Evolutionary conservation across 768 basidiomycete species (phyloP).

Genomic region (Amanita rubescens): DNA sequence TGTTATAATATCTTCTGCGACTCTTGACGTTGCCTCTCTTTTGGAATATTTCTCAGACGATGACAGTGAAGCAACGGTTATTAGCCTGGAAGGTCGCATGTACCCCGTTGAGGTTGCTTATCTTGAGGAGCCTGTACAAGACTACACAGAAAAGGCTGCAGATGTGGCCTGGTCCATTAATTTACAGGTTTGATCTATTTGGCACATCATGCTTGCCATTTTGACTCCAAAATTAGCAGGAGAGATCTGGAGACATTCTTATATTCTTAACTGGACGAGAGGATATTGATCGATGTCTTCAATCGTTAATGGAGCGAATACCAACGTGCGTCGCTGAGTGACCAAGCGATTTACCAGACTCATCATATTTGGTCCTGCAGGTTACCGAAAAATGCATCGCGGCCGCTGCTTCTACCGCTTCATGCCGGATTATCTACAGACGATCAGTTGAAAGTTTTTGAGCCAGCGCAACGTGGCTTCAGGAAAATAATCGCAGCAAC

Average conservation of each 20-base stretch:
- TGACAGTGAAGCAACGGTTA: slow-evolving; percentile 68
- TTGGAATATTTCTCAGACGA: slow-evolving; percentile 79
- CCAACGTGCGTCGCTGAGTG: slow-evolving; percentile 42
- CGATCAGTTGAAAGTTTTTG: slow-evolving; percentile 85
- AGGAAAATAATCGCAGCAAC: slow-evolving; percentile 91
- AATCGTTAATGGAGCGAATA: slow-evolving; percentile 71
- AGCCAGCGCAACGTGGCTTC: slow-evolving; percentile 60
- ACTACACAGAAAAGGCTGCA: slow-evolving; percentile 80
- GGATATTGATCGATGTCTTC: slow-evolving; percentile 87
- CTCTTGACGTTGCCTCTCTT: slow-evolving; percentile 87
- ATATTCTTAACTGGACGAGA: slow-evolving; percentile 94
- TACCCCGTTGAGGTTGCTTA: slow-evolving; percentile 95
- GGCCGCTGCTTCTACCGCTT: slow-evolving; percentile 64
- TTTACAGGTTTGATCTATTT: slow-evolving; percentile 44
- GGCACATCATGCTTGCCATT: background rate
- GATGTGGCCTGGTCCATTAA: slow-evolving; percentile 81
- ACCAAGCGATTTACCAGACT: slow-evolving; percentile 1
- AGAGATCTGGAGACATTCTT: slow-evolving; percentile 81
- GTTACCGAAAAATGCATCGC: slow-evolving; percentile 45
- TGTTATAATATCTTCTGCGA: slow-evolving; percentile 92
- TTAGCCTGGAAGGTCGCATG: slow-evolving; percentile 90
- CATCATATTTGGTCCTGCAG: slow-evolving; percentile 21
- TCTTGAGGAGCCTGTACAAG: slow-evolving; percentile 63
- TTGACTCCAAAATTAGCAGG: slow-evolving; percentile 36
- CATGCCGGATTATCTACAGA: slow-evolving; percentile 86